Conservation (phyloP, 768 basidiomycete species). For the Phylloporus sp. region DNA sequence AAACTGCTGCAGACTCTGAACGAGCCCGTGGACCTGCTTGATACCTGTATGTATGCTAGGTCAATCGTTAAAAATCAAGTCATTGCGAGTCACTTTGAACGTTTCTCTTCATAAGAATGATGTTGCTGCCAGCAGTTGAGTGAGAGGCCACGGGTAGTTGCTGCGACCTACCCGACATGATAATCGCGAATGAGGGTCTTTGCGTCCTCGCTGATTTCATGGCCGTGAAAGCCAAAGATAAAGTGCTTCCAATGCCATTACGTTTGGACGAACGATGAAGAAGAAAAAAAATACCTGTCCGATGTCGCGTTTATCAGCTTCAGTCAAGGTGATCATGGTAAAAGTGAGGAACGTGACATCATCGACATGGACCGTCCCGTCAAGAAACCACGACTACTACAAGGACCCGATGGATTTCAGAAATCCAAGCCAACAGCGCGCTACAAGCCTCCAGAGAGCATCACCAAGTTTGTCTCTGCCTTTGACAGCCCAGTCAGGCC, state of each 20-base stretch:
- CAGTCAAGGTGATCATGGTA: slow-evolving; percentile 27
- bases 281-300: slow-evolving; percentile 38
- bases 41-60: slow-evolving; percentile 35
- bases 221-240: slow-evolving; percentile 65
- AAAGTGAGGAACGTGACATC: not conserved
- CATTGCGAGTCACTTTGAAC: slow-evolving; percentile 39
- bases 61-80: not conserved
- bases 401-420: slow-evolving; percentile 28
- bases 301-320: slow-evolving; percentile 40
- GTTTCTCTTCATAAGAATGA: slow-evolving; percentile 69
- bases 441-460: slow-evolving; percentile 22
- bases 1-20: slow-evolving; percentile 46
- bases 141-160: too few species aligned
- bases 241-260: slow-evolving; percentile 49
- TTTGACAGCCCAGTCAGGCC: slow-evolving; percentile 14
- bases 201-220: slow-evolving; percentile 46
- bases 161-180: slow-evolving; percentile 44
- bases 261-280: too few species aligned
- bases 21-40: slow-evolving; percentile 44
- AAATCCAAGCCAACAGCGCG: slow-evolving; percentile 18
- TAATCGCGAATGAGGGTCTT: slow-evolving; percentile 56
- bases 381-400: slow-evolving; percentile 16
- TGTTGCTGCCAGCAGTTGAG: slow-evolving; percentile 33
- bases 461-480: slow-evolving; percentile 28
- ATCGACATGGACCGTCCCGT: slow-evolving; percentile 9